These are phyloP conservation scores for Podospora bellae-mahoneyi DNA, from an alignment of 495 filamentous ascomycete genomes.

Conservation along the genomic window DNA sequence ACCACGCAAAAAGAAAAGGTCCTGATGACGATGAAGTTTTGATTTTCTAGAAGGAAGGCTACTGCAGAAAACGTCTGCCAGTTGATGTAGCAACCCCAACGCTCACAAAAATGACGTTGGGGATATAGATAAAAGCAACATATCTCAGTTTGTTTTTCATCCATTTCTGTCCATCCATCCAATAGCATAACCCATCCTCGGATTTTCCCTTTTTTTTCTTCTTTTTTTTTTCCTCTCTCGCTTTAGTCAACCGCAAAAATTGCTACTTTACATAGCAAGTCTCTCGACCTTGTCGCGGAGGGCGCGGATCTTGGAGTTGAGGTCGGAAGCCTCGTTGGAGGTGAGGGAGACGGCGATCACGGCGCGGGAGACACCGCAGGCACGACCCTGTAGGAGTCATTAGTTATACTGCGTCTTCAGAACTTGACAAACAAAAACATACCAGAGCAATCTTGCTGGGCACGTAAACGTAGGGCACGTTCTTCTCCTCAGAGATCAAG, in stretches of 20 bases:
- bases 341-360: conserved; percentile 88
- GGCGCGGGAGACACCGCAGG: conserved; percentile 77
- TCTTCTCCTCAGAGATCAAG: conserved; percentile 62
- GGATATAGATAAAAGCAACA: neutral
- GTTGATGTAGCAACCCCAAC: neutral
- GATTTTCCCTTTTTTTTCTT: neutral
- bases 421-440: neutral
- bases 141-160: neutral
- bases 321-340: conserved; percentile 87
- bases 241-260: neutral
- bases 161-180: neutral
- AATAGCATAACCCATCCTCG: neutral
- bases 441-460: conserved; percentile 40
- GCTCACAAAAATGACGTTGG: neutral
- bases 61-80: neutral
- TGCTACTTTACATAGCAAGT: conserved; percentile 74
- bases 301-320: conserved; percentile 75
- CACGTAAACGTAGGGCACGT: conserved; percentile 62
- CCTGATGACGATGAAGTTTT: neutral
- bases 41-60: neutral
- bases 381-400: conserved; percentile 56
- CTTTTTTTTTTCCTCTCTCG: neutral
- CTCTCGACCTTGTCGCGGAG: conserved; percentile 96
- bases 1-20: neutral
- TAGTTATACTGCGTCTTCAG: neutral